Evolutionary conservation across 257 asterid species (phyloP).

Genomic region (Anisodus acutangulus): DNA sequence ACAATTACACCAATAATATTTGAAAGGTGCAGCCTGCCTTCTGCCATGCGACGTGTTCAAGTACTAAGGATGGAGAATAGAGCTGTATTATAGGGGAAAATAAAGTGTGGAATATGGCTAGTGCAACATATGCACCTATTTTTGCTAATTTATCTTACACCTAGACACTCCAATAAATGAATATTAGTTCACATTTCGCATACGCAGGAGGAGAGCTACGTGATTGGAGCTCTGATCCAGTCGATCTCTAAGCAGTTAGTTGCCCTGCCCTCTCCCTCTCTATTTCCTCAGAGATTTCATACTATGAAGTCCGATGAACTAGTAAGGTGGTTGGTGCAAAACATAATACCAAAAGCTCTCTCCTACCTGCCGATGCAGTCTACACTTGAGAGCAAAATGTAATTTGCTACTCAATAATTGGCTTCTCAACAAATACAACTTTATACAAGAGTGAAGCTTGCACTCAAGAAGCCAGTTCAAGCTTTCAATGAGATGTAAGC

Average conservation of each 20-base stretch:
- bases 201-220: not conserved
- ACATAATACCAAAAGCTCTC: not conserved
- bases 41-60: no score
- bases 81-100: not conserved
- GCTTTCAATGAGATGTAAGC: not conserved
- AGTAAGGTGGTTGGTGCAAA: not conserved
- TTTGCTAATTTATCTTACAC: not conserved
- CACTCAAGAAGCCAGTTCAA: slow-evolving; percentile 29
- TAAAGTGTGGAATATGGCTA: not conserved
- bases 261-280: not conserved
- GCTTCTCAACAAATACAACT: slow-evolving; percentile 16
- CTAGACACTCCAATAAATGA: not conserved
- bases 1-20: not conserved
- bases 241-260: no score
- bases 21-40: no score
- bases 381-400: not conserved
- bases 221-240: not conserved
- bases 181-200: not conserved
- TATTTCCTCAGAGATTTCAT: not conserved
- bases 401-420: slow-evolving; percentile 23
- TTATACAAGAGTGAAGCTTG: slow-evolving; percentile 32
- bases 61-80: not conserved
- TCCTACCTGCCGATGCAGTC: not conserved
- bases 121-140: not conserved
- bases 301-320: not conserved